phyloP scores from a whole-genome alignment of 164 flowering plant genomes.

The Tetracentron sinense region DNA sequence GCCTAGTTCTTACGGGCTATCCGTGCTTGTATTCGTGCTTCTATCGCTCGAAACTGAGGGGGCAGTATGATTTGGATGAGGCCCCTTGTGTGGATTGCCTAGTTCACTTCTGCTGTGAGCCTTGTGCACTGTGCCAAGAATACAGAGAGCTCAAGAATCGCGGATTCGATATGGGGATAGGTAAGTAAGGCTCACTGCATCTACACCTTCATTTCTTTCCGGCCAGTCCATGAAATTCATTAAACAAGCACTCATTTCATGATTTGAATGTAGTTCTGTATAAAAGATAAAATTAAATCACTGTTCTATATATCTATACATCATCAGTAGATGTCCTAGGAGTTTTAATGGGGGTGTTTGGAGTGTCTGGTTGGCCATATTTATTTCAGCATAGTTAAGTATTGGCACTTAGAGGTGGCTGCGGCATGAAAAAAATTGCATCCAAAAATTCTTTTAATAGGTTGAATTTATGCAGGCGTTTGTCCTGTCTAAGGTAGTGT shows the following conservation, averaged over 20 bases:
- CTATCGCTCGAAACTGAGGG: slow-evolving; percentile 39
- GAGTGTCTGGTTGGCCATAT: too few relatives aligned
- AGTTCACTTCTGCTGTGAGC: slow-evolving; percentile 39
- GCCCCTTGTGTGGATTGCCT: slow-evolving; percentile 43
- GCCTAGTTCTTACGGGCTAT: slow-evolving; percentile 25
- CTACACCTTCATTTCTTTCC: background rate
- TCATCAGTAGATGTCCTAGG: too few relatives aligned
- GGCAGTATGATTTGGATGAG: slow-evolving; percentile 39
- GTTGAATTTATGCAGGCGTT: too few relatives aligned
- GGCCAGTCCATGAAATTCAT: background rate
- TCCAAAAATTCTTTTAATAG: too few relatives aligned
- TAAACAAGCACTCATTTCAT: background rate
- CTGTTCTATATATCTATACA: too few relatives aligned
- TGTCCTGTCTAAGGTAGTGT: too few relatives aligned
- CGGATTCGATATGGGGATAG: slow-evolving; percentile 47
- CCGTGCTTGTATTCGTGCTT: slow-evolving; percentile 49
- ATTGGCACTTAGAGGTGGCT: too few relatives aligned
- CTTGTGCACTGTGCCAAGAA: slow-evolving; percentile 51
- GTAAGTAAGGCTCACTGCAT: slow-evolving; percentile 9
- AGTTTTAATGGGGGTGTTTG: too few relatives aligned
- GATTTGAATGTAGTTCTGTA: background rate
- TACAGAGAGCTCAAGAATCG: too few relatives aligned
- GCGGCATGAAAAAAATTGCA: too few relatives aligned
- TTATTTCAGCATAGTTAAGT: too few relatives aligned
- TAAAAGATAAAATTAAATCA: background rate